Evolutionary conservation across 768 basidiomycete genomes (phyloP).

Genomic region (Collybia nuda): DNA sequence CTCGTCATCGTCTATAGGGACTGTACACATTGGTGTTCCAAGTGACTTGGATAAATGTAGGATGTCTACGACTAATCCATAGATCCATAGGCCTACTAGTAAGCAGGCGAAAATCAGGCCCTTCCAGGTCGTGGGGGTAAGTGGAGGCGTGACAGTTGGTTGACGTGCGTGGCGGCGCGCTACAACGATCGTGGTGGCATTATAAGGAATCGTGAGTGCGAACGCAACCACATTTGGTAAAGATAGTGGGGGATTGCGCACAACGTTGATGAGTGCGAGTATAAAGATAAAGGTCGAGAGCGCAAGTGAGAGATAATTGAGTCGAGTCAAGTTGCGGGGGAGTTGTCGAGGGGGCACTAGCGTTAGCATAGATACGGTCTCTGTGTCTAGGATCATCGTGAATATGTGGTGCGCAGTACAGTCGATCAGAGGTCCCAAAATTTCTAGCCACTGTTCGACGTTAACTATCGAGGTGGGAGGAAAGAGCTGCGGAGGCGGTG

Average conservation of each 20-base stretch:
- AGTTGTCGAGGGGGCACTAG: conserved; percentile 4
- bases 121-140: conserved; percentile 5
- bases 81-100: conserved; percentile 1
- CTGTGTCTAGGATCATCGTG: conserved; percentile 3
- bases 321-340: conserved; percentile 1
- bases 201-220: conserved; percentile 4
- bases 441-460: too few species aligned
- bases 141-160: conserved; percentile 2
- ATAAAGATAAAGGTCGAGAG: conserved; percentile 2
- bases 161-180: conserved; percentile 1
- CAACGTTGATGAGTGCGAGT: conserved; percentile 3
- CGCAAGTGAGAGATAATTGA: conserved; percentile 4
- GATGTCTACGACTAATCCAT: conserved; percentile 1
- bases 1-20: background rate
- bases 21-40: background rate
- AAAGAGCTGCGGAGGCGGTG: too few species aligned
- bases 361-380: conserved; percentile 3
- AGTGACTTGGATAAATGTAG: background rate
- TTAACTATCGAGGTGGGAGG: too few species aligned
- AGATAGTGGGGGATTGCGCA: conserved; percentile 1
- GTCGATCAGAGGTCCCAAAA: too few species aligned
- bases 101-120: conserved; percentile 1
- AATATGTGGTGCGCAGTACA: background rate
- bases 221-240: conserved; percentile 4
- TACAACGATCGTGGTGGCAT: conserved; percentile 1